phyloP scores from a whole-genome alignment of 805 yeast genomes.

The Metschnikowia anglica region DNA sequence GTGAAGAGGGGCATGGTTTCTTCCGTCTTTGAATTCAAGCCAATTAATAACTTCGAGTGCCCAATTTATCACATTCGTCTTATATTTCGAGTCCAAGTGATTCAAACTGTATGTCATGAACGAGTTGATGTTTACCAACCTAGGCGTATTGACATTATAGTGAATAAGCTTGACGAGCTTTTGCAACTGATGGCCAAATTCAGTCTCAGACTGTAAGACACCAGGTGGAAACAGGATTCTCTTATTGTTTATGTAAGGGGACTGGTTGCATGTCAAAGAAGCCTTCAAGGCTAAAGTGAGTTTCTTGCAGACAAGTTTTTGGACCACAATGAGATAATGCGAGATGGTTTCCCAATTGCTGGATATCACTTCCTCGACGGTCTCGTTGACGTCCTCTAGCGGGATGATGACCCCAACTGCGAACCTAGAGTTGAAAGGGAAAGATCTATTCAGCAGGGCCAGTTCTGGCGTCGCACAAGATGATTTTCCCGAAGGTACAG shows the following conservation, averaged over 20 bases:
- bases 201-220: conserved; percentile 44
- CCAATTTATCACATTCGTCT: conserved; percentile 49
- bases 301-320: conserved; percentile 39
- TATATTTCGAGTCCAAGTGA: conserved; percentile 23
- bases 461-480: conserved; percentile 1
- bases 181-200: conserved; percentile 38
- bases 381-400: conserved; percentile 29
- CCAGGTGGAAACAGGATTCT: conserved; percentile 39
- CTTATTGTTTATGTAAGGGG: conserved; percentile 31
- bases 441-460: conserved; percentile 2
- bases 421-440: conserved; percentile 36
- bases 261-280: conserved; percentile 15
- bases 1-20: conserved; percentile 12
- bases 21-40: conserved; percentile 55
- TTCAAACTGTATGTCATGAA: conserved; percentile 29
- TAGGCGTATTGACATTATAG: conserved; percentile 45
- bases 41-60: conserved; percentile 51
- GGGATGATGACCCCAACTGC: conserved; percentile 52
- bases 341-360: conserved; percentile 51
- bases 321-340: conserved; percentile 39
- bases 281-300: conserved; percentile 28
- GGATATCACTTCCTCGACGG: conserved; percentile 42
- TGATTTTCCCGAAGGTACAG: neutral
- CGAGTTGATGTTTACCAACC: conserved; percentile 42
- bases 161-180: conserved; percentile 39